phyloP scores from a whole-genome alignment of 805 yeast genomes.

The Starmerella sp. region DNA sequence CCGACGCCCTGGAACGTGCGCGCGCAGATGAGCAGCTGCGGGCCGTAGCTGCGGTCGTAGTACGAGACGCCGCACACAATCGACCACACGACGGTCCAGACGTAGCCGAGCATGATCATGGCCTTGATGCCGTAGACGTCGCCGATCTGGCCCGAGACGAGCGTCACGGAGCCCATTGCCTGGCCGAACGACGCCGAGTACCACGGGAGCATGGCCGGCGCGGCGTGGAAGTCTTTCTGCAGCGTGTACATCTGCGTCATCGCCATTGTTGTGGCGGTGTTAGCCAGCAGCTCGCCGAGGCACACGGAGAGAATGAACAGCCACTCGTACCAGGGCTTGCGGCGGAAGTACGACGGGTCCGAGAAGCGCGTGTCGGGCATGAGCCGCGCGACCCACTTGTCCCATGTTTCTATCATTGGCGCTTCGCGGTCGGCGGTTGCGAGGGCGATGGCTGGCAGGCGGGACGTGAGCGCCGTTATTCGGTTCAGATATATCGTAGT shows the following conservation, averaged over 20 bases:
- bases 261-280: constrained; percentile 9
- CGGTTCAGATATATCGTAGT: too few relatives aligned
- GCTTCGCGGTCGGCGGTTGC: too few relatives aligned
- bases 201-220: constrained; percentile 37
- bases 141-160: constrained; percentile 57
- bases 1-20: constrained; percentile 58
- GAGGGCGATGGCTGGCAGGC: too few relatives aligned
- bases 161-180: constrained; percentile 61
- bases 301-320: constrained; percentile 32
- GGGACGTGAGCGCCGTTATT: too few relatives aligned
- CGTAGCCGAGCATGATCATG: constrained; percentile 42
- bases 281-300: constrained; percentile 53
- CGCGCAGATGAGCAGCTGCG: constrained; percentile 28
- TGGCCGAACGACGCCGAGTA: constrained; percentile 58
- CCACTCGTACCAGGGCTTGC: constrained; percentile 8
- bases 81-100: constrained; percentile 46
- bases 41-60: constrained; percentile 26
- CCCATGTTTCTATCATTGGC: too few relatives aligned
- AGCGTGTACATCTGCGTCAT: constrained; percentile 25
- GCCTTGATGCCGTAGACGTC: constrained; percentile 55
- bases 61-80: constrained; percentile 47
- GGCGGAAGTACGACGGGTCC: constrained; percentile 9
- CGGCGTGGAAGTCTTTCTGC: constrained; percentile 26
- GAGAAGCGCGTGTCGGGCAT: constrained; percentile 5
- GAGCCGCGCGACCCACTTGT: background rate